Evolutionary conservation across 345 rosid genomes (phyloP).

Genomic region (Abelmoschus esculentus): DNA sequence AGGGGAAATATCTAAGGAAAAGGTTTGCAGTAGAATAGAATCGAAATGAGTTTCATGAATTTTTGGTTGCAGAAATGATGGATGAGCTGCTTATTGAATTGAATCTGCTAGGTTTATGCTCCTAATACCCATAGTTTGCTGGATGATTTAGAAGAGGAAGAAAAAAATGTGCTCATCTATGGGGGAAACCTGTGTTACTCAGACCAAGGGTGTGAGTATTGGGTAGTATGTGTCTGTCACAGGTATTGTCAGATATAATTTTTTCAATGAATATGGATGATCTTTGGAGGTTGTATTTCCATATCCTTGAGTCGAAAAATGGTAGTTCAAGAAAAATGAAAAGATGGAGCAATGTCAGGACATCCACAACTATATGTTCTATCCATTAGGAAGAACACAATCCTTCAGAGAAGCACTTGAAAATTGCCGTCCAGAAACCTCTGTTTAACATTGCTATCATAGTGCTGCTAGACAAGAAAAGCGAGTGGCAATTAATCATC

Average conservation of each 20-base stretch:
- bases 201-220: too few relatives aligned
- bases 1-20: constrained; percentile 41
- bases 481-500: too few relatives aligned
- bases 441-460: neutral
- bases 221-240: too few relatives aligned
- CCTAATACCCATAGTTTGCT: constrained; percentile 21
- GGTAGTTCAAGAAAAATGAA: too few relatives aligned
- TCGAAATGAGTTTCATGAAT: constrained; percentile 42
- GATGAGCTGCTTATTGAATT: constrained; percentile 25
- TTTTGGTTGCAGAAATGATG: constrained; percentile 39
- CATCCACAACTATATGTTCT: too few relatives aligned
- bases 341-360: too few relatives aligned
- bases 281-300: too few relatives aligned
- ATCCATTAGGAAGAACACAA: neutral
- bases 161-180: neutral
- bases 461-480: neutral
- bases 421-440: neutral
- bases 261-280: too few relatives aligned
- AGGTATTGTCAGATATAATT: too few relatives aligned
- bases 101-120: constrained; percentile 20
- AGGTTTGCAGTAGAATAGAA: constrained; percentile 20
- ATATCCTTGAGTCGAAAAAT: too few relatives aligned
- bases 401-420: neutral
- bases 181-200: neutral
- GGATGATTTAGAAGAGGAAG: constrained; percentile 1